These are phyloP conservation scores for Mycogone perniciosa DNA, from an alignment of 2,329 filamentous ascomycete genomes.

Conservation along the genomic window DNA sequence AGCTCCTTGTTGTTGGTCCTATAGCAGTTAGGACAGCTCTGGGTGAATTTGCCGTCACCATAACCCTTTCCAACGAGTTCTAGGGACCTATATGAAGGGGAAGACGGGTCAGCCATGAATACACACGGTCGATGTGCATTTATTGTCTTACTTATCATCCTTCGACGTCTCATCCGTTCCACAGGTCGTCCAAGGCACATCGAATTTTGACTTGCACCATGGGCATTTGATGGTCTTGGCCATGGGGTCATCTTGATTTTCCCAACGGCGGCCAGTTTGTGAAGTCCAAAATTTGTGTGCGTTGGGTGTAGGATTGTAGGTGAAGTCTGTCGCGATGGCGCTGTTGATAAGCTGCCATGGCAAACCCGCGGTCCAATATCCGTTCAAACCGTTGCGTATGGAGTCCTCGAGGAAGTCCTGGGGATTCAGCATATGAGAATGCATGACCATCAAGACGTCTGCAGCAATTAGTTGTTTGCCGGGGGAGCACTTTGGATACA, in stretches of 20 bases:
- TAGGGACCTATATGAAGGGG: conserved; percentile 2
- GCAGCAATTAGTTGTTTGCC: background rate
- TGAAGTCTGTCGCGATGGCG: conserved; percentile 54
- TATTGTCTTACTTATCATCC: background rate
- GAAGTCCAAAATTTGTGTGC: conserved; percentile 42
- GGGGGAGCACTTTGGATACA: background rate
- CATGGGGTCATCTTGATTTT: conserved; percentile 47
- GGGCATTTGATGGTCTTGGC: conserved; percentile 50
- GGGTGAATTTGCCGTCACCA: conserved; percentile 48
- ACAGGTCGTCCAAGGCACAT: conserved; percentile 56
- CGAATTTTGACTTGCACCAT: conserved; percentile 36
- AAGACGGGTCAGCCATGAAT: background rate
- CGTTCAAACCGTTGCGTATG: conserved; percentile 48
- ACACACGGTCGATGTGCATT: background rate
- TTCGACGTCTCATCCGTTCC: conserved; percentile 25
- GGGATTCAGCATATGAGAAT: conserved; percentile 73
- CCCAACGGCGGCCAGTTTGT: conserved; percentile 49
- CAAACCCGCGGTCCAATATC: conserved; percentile 56
- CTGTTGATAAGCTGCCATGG: conserved; percentile 57
- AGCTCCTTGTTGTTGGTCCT: conserved; percentile 48
- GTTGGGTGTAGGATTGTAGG: conserved; percentile 42
- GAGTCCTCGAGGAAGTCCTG: conserved; percentile 68
- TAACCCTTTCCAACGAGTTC: conserved; percentile 45
- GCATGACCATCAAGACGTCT: conserved; percentile 77
- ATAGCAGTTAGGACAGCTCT: conserved; percentile 45